Conservation (phyloP, 352 stramenopile genomes). For the Phytophthora podocarpi region DNA sequence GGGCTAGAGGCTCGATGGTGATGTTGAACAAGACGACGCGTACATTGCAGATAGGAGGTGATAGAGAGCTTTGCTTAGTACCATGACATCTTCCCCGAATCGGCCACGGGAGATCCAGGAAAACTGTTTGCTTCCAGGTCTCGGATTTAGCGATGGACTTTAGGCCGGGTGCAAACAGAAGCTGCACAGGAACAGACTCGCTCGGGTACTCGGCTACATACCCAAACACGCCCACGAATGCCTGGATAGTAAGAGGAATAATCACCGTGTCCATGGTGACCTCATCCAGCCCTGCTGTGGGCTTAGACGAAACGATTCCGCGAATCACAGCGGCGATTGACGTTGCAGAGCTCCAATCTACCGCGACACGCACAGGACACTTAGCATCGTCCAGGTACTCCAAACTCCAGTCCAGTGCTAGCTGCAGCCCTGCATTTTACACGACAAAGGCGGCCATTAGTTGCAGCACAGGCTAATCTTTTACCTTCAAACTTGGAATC, state of each 20-base stretch:
- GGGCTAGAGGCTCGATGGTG: slow-evolving; percentile 48
- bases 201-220: slow-evolving; percentile 43
- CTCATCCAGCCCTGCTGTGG: slow-evolving; percentile 16
- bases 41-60: slow-evolving; percentile 26
- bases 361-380: slow-evolving; percentile 45
- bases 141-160: slow-evolving; percentile 33
- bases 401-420: slow-evolving; percentile 56
- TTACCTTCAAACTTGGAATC: not conserved
- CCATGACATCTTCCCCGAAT: not conserved
- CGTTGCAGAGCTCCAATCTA: slow-evolving; percentile 51
- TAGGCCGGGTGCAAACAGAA: slow-evolving; percentile 37
- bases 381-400: slow-evolving; percentile 45
- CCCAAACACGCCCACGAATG: slow-evolving; percentile 50
- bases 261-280: slow-evolving; percentile 20
- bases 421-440: slow-evolving; percentile 42
- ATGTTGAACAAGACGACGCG: slow-evolving; percentile 61
- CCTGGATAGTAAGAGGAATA: slow-evolving; percentile 45
- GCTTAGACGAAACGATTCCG: slow-evolving; percentile 50
- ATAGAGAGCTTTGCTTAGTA: slow-evolving; percentile 9
- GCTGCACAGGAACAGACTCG: slow-evolving; percentile 53
- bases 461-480: not conserved
- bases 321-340: slow-evolving; percentile 49
- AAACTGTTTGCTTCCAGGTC: slow-evolving; percentile 48
- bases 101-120: slow-evolving; percentile 51
- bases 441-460: not conserved